Base-by-base conservation (phyloP, 225 moss, liverwort and hornwort genomes). In the Bryoerythrophyllum caledonicum region DNA sequence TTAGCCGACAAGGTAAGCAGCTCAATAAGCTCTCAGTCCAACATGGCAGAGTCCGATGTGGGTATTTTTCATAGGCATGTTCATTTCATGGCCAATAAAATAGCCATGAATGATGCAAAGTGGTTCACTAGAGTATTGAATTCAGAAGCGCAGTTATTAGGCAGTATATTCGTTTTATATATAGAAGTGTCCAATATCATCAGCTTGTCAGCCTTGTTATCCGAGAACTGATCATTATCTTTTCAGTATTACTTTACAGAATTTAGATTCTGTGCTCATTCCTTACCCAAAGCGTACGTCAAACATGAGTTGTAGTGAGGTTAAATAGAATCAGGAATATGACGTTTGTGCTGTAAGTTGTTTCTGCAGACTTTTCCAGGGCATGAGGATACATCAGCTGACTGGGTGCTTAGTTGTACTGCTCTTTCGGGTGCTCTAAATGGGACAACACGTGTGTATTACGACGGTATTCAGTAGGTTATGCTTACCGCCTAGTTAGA, bases 361-460 rank as follows among this genome's bases (percentile, higher is more conserved):
- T 4, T 17, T 30, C 48, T 60, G 35, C 87, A 94, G 93, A 70
- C 63, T 57, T 96, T 96, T 86, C 88, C 90, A 51, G 90, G 91
- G 37, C 81, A 96, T 53, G 72, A 77, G 38, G 74, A 70, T 62
- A 91, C 93, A 61, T 87, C 85, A n/a, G 91, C 87, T 74, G 93
- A 93, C 64, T 96, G 95, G 95, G 78, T 96, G 66, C 74, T 91
- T 40, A 96, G 93, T 83, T 58, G 93, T 41, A 91, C 95, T 40
- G 80, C 92, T 24, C 34, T 95, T 35, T 95, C 95, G 32, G 95
- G 95, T 74, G 89, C 92, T 67, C 80, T 95, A 21, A 95, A 92
- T 77, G 95, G 95, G 77, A 90, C 95, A 84, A 93, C 93, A 52
- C 88, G 95, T 56, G 93, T 96, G 75, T 90, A 90, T 81, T 60